phyloP scores from a whole-genome alignment of 495 filamentous ascomycete genomes.

The Penicillium ochrochloron region DNA sequence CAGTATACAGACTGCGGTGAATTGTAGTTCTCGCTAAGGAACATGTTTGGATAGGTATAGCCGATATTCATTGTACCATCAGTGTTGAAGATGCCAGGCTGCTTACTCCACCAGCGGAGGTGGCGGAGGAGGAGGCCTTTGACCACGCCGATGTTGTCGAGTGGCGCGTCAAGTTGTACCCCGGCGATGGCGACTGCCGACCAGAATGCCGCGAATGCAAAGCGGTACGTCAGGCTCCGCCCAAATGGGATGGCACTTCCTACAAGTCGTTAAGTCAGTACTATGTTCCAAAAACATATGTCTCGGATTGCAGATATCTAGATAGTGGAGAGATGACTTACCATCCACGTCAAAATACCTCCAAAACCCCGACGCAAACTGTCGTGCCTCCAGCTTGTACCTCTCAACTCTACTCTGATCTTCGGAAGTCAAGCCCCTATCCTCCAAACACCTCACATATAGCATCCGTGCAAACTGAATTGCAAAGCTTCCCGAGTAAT shows the following conservation, averaged over 20 bases:
- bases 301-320: background rate
- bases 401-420: slow-evolving; percentile 53
- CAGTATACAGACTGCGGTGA: slow-evolving; percentile 70
- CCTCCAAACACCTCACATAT: slow-evolving; percentile 19
- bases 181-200: slow-evolving; percentile 69
- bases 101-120: slow-evolving; percentile 73
- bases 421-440: background rate
- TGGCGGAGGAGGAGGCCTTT: slow-evolving; percentile 73
- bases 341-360: slow-evolving; percentile 59
- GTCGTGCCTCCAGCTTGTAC: slow-evolving; percentile 64
- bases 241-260: slow-evolving; percentile 64
- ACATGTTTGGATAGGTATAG: slow-evolving; percentile 76
- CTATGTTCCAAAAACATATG: background rate
- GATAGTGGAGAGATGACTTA: background rate
- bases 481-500: slow-evolving; percentile 33
- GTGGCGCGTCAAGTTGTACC: slow-evolving; percentile 55
- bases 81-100: slow-evolving; percentile 54
- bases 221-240: slow-evolving; percentile 70
- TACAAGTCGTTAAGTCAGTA: background rate
- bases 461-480: slow-evolving; percentile 29
- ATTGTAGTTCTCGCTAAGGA: slow-evolving; percentile 77
- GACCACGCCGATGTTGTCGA: slow-evolving; percentile 55
- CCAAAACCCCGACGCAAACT: slow-evolving; percentile 64
- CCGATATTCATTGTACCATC: slow-evolving; percentile 73
- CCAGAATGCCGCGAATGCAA: slow-evolving; percentile 78